Conservation (phyloP, 305 asterid species). For the Fraxinus xanthoxyloides region DNA sequence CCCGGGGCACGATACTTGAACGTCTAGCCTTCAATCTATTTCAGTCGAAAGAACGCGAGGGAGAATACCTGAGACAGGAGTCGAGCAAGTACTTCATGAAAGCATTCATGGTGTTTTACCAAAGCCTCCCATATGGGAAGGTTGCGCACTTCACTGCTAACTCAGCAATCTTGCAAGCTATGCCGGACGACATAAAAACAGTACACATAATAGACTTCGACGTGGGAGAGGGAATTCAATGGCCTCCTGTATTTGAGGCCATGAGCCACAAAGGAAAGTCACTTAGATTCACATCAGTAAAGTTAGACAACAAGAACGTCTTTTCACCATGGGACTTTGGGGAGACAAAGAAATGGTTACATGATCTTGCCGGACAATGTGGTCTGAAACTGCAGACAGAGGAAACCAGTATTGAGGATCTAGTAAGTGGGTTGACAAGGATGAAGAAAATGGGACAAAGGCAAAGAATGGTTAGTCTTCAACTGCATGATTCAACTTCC, state of each 20-base stretch:
- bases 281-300: slow-evolving; percentile 52
- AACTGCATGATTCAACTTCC: slow-evolving; percentile 73
- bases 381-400: slow-evolving; percentile 44
- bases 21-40: slow-evolving; percentile 58
- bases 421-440: slow-evolving; percentile 35
- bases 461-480: slow-evolving; percentile 57
- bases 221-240: slow-evolving; percentile 43
- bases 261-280: slow-evolving; percentile 34
- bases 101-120: slow-evolving; percentile 56
- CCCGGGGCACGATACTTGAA: slow-evolving; percentile 45
- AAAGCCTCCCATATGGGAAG: slow-evolving; percentile 32
- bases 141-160: slow-evolving; percentile 46
- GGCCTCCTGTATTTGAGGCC: slow-evolving; percentile 61
- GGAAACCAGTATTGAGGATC: slow-evolving; percentile 40
- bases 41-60: slow-evolving; percentile 36
- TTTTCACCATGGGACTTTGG: slow-evolving; percentile 39
- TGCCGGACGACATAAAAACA: slow-evolving; percentile 25
- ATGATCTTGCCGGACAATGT: slow-evolving; percentile 42
- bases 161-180: slow-evolving; percentile 32
- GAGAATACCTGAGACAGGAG: slow-evolving; percentile 45
- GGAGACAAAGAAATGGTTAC: slow-evolving; percentile 45
- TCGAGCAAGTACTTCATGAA: slow-evolving; percentile 40
- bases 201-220: slow-evolving; percentile 40
- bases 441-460: slow-evolving; percentile 26
- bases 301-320: slow-evolving; percentile 27